Evolutionary conservation across 768 basidiomycete genomes (phyloP), one percentile per base, ranked within the genome.

Genomic region (Hericium rajendrae): DNA sequence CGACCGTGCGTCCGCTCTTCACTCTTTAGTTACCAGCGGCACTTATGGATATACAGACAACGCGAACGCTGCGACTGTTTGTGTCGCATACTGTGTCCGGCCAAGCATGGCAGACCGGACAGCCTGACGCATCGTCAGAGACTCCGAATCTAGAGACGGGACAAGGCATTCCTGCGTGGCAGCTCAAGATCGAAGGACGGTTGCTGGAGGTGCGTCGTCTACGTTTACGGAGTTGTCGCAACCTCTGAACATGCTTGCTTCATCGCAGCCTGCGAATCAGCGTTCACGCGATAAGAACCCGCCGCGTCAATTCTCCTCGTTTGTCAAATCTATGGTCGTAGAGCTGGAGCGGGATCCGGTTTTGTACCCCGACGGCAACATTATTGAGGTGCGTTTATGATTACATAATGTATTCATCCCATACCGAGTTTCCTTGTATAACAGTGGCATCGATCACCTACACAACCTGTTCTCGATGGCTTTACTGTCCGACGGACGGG

Each of bases 141-240:
- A 78, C 24, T 51, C 73, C 66, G 70, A 83, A 83, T 65, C 80
- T 90, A 55, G 89, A 93, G 60, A 91, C 88, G 0, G 93, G 92
- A 10, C 85, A 91, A 64, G 89, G 89, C 1, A 86, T 94, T 48
- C 90, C 94, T 4, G 88, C 91, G 0, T 97, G 92, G 92, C 77
- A 82, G 39, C 75, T 97, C 57, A 88, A 82, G 68, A 78, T 97
- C 41, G 94, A 97, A 63, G 94, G 94, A 1, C 78, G 93, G 51
- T 67, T 97, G 55, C 74, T 97, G 6, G 88, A 90, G 79, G 88
- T 86, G 58, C 54, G 81, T 72, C 18, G 13, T 16, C 38, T 15
- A 20, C n/a, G 32, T 32, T 6, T 41, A 28, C 26, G 12, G 51
- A 10, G 6, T 28, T 11, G 13, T 24, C 3, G 10, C 3, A 4